These are phyloP conservation scores for Chaetomium cochliodes DNA, from an alignment of 495 filamentous ascomycete genomes.

Conservation along the genomic window DNA sequence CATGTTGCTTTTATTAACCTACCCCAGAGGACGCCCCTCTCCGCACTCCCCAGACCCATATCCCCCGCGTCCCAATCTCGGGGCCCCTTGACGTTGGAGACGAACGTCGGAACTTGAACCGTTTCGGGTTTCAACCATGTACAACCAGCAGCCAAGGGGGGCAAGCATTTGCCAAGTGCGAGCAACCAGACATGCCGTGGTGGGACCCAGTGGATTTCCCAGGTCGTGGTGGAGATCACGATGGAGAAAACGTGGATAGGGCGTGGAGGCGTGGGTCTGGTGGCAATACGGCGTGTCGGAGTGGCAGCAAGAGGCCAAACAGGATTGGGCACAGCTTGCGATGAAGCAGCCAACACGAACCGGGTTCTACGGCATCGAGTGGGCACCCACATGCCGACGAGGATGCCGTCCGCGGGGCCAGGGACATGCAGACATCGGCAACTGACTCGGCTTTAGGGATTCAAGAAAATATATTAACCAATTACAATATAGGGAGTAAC, in stretches of 20 bases:
- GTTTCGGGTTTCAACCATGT: background rate
- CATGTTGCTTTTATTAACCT: background rate
- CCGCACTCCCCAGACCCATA: slow-evolving; percentile 11
- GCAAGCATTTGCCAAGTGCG: slow-evolving; percentile 13
- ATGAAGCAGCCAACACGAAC: too few species aligned
- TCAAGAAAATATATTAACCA: background rate
- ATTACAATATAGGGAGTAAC: background rate
- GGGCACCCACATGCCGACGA: too few species aligned
- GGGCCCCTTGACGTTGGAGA: background rate
- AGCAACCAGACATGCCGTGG: slow-evolving; percentile 2
- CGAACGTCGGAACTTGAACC: background rate
- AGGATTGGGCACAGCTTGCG: too few species aligned
- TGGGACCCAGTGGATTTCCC: slow-evolving; percentile 1
- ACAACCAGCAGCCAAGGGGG: background rate
- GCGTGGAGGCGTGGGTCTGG: background rate
- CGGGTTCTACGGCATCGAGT: too few species aligned
- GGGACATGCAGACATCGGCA: background rate
- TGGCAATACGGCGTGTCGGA: background rate
- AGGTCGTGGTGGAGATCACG: background rate
- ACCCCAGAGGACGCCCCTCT: background rate
- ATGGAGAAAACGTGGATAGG: background rate
- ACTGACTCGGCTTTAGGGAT: background rate
- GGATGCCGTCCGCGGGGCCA: too few species aligned
- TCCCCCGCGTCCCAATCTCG: background rate
- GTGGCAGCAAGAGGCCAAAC: too few species aligned